Percentiles rank a stretch among this genome's conserved stretches.
Conservation (phyloP, 106 monocot species). For the Allium sativum region DNA sequence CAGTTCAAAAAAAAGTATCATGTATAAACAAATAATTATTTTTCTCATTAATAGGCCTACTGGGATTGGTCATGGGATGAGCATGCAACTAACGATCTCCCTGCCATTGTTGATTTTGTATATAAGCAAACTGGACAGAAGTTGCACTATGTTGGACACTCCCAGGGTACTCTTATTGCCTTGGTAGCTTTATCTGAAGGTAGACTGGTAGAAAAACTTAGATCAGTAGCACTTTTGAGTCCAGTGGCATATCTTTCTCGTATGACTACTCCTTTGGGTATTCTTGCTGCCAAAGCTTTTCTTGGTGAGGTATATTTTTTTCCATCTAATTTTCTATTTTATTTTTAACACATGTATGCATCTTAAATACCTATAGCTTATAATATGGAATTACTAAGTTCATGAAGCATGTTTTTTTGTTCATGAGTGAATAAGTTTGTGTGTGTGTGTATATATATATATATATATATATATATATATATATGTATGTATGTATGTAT, state of each 20-base stretch:
- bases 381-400: too few relatives aligned
- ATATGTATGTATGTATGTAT: too few relatives aligned
- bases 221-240: constrained; percentile 41
- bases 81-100: constrained; percentile 36
- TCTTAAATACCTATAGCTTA: too few relatives aligned
- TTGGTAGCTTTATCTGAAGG: constrained; percentile 29
- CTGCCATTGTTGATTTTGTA: constrained; percentile 26
- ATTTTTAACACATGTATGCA: too few relatives aligned
- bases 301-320: constrained; percentile 29
- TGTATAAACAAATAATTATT: background rate
- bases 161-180: constrained; percentile 44
- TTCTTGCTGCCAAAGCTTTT: constrained; percentile 15
- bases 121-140: constrained; percentile 13
- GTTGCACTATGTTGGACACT: constrained; percentile 45
- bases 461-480: too few relatives aligned
- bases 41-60: constrained; percentile 18
- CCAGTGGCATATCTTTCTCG: constrained; percentile 48
- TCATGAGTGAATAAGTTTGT: too few relatives aligned
- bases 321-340: background rate
- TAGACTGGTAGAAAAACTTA: constrained; percentile 20
- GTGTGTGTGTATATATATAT: too few relatives aligned
- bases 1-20: too few relatives aligned
- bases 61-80: constrained; percentile 68
- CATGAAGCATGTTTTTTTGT: too few relatives aligned
- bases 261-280: constrained; percentile 18